A percentile compares a stretch with the other conserved stretches of the same genome.
Evolutionary conservation across 192 early-diverging fungal genomes (phyloP).

Genomic region (Umbelopsis vinacea): DNA sequence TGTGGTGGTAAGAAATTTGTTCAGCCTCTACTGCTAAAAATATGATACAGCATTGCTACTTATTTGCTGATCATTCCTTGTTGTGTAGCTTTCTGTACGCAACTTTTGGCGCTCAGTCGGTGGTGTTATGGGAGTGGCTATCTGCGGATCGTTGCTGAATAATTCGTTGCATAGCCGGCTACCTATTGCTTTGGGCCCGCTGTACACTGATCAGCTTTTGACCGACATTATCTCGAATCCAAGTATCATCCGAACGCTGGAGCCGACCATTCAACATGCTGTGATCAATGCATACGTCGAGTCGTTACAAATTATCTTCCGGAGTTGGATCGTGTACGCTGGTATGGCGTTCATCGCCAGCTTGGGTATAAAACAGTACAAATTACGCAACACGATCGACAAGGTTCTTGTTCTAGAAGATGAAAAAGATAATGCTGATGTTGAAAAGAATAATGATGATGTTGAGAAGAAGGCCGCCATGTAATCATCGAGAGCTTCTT

Average conservation of each 20-base stretch:
- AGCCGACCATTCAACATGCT: constrained; percentile 34
- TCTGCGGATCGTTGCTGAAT: constrained; percentile 67
- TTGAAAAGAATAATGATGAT: background rate
- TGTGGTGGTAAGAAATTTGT: background rate
- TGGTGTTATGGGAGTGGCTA: constrained; percentile 44
- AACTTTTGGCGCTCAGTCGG: constrained; percentile 31
- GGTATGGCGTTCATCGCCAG: constrained; percentile 49
- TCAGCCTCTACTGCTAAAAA: no score
- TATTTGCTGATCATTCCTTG: background rate
- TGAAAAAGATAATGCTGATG: background rate
- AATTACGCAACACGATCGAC: constrained; percentile 3
- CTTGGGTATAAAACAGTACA: constrained; percentile 8
- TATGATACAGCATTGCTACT: no score
- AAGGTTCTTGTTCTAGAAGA: constrained; percentile 1
- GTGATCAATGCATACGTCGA: constrained; percentile 57
- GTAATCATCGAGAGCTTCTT: background rate
- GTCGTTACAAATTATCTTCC: constrained; percentile 62
- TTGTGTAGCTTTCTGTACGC: background rate
- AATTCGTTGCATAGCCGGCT: constrained; percentile 41
- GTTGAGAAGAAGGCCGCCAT: background rate
- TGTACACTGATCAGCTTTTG: background rate
- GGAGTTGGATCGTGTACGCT: constrained; percentile 54
- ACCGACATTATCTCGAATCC: constrained; percentile 31
- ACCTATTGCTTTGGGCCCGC: background rate
- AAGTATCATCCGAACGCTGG: constrained; percentile 35